A percentile compares a stretch with the other conserved stretches of the same genome.
Evolutionary conservation across 257 asterid genomes (phyloP).

Genomic region (Marsdenia floribunda): DNA sequence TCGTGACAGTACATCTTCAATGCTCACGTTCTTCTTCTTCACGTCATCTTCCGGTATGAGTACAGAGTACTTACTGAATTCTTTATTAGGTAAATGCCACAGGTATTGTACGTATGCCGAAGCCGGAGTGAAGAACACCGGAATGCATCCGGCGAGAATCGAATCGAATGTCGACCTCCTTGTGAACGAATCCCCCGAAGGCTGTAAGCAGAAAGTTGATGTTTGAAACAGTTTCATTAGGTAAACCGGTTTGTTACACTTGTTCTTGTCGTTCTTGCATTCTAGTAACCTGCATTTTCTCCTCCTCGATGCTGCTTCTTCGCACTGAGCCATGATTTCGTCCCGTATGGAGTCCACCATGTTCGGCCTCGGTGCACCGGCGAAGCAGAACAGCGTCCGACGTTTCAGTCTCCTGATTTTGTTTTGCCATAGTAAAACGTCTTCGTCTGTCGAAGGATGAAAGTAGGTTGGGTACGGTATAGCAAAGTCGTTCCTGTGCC

Average conservation of each 20-base stretch:
- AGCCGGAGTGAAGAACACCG: conserved; percentile 71
- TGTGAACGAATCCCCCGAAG: conserved; percentile 79
- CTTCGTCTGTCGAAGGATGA: conserved; percentile 57
- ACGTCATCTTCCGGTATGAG: conserved; percentile 64
- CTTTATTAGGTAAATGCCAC: conserved; percentile 63
- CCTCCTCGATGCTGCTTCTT: conserved; percentile 17
- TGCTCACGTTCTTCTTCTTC: conserved; percentile 42
- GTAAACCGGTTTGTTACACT: conserved; percentile 54
- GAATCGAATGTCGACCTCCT: conserved; percentile 77
- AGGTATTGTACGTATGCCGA: conserved; percentile 79
- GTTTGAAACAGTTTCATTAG: conserved; percentile 58
- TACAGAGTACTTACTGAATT: conserved; percentile 50
- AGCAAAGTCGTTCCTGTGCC: conserved; percentile 74
- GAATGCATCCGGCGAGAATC: conserved; percentile 80
- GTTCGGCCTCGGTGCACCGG: conserved; percentile 69
- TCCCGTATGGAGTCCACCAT: conserved; percentile 52
- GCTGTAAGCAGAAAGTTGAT: conserved; percentile 75
- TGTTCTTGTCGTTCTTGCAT: conserved; percentile 42
- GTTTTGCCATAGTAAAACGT: conserved; percentile 50
- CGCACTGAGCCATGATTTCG: conserved; percentile 66
- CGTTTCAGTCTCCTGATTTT: conserved; percentile 47
- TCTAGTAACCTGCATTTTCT: conserved; percentile 47
- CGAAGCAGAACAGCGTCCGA: conserved; percentile 48
- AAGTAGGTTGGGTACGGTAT: conserved; percentile 86
- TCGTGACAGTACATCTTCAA: conserved; percentile 40